phyloP scores from a whole-genome alignment of 1,284 basidiomycete genomes.

The Naganishia liquefaciens region DNA sequence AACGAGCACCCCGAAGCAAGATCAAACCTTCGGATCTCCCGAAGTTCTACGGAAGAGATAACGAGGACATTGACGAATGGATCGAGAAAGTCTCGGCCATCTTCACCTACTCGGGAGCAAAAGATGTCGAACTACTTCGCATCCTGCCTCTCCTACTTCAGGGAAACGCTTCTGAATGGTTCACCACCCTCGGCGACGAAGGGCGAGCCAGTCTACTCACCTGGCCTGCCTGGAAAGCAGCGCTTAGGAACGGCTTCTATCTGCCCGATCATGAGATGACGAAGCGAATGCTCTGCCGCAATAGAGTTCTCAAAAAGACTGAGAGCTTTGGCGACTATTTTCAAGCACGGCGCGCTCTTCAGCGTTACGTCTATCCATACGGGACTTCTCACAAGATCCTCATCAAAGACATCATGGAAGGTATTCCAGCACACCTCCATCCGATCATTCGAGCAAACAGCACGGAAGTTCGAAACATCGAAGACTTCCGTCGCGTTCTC shows the following conservation, averaged over 20 bases:
- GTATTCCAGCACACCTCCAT: background rate
- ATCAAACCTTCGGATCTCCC: constrained; percentile 14
- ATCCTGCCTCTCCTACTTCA: constrained; percentile 18
- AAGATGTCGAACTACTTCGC: constrained; percentile 16
- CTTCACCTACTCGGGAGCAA: background rate
- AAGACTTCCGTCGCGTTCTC: constrained; percentile 27
- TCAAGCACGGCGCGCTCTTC: constrained; percentile 11
- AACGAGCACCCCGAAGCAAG: constrained; percentile 15
- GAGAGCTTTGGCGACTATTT: constrained; percentile 28
- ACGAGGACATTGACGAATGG: constrained; percentile 27
- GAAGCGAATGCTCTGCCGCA: constrained; percentile 4
- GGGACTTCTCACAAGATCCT: constrained; percentile 16
- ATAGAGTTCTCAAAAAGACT: constrained; percentile 3
- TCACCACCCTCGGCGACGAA: constrained; percentile 10
- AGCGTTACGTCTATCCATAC: constrained; percentile 24
- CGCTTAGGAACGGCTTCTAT: constrained; percentile 27
- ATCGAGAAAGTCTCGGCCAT: constrained; percentile 28
- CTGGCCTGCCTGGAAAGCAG: constrained; percentile 24
- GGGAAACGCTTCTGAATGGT: constrained; percentile 23
- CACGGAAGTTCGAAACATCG: background rate
- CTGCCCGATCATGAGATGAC: constrained; percentile 19
- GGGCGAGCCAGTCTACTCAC: constrained; percentile 2
- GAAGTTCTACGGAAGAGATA: constrained; percentile 11
- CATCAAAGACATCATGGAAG: constrained; percentile 18
- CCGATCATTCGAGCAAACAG: constrained; percentile 18